A percentile compares a stretch with the other conserved stretches of the same genome.
These are phyloP conservation scores for Vachellia pachyceras DNA, from an alignment of 306 rosid genomes.

Conservation along the genomic window DNA sequence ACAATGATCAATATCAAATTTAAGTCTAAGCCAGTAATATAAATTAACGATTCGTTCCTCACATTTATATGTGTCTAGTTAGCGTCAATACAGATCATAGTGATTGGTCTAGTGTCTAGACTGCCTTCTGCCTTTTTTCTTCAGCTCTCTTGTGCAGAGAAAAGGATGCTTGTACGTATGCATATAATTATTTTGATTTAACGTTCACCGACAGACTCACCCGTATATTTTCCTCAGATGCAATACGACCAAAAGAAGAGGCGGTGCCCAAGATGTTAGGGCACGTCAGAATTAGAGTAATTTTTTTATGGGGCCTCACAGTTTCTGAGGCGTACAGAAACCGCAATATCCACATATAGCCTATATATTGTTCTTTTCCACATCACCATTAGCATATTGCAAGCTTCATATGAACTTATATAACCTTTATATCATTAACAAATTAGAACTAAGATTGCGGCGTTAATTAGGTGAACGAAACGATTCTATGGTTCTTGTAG, in stretches of 20 bases:
- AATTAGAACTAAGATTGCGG: neutral
- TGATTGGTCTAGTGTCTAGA: neutral
- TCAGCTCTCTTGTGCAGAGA: neutral
- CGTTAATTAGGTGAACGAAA: neutral
- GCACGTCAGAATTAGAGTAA: neutral
- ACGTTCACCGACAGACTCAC: neutral
- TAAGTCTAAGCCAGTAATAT: neutral
- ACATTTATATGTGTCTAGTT: neutral
- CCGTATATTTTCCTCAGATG: neutral
- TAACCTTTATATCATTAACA: neutral
- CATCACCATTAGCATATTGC: neutral
- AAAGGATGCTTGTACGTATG: neutral
- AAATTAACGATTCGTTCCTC: neutral
- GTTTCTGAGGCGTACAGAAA: neutral
- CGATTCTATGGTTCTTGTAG: neutral
- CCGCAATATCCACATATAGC: neutral
- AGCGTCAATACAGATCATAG: neutral
- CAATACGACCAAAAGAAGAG: neutral
- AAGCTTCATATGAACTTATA: neutral
- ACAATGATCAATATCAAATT: neutral
- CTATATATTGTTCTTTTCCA: neutral
- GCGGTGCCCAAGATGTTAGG: constrained; percentile 11
- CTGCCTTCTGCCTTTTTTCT: neutral
- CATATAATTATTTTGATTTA: neutral
- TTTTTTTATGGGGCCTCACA: neutral